Evolutionary conservation across 768 basidiomycete species (phyloP).

Genomic region (Candolleomyces efflorescens): DNA sequence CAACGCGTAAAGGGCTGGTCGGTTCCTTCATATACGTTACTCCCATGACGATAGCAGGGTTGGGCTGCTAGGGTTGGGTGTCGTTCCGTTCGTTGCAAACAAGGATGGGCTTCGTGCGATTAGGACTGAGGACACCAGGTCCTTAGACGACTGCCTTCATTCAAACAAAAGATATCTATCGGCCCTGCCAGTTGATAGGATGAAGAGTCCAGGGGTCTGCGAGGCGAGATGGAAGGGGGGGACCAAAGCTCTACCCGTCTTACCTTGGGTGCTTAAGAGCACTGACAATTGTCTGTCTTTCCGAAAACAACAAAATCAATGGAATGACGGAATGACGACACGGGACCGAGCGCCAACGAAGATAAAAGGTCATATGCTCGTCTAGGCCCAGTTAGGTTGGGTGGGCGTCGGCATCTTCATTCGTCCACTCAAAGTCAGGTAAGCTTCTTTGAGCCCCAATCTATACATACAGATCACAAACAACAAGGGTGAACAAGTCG

Average conservation of each 20-base stretch:
- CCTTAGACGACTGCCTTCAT: background rate
- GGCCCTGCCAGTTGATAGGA: background rate
- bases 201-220: background rate
- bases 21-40: background rate
- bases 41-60: background rate
- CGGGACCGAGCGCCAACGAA: background rate
- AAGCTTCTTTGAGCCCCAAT: background rate
- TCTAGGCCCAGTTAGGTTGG: too few relatives aligned
- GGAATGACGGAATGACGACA: background rate
- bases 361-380: background rate
- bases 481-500: background rate
- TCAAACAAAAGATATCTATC: background rate
- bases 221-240: background rate
- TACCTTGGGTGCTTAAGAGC: background rate
- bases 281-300: conserved; percentile 9
- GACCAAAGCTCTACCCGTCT: background rate
- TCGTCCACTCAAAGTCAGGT: background rate
- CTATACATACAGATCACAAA: background rate
- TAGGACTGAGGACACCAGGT: conserved; percentile 3
- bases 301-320: too few relatives aligned
- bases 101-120: background rate
- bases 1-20: background rate
- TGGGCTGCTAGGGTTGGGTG: too few relatives aligned
- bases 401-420: background rate
- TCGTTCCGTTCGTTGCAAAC: background rate